Base-by-base conservation (phyloP, 176 grass and related monocot species). In the Melocanna baccifera region DNA sequence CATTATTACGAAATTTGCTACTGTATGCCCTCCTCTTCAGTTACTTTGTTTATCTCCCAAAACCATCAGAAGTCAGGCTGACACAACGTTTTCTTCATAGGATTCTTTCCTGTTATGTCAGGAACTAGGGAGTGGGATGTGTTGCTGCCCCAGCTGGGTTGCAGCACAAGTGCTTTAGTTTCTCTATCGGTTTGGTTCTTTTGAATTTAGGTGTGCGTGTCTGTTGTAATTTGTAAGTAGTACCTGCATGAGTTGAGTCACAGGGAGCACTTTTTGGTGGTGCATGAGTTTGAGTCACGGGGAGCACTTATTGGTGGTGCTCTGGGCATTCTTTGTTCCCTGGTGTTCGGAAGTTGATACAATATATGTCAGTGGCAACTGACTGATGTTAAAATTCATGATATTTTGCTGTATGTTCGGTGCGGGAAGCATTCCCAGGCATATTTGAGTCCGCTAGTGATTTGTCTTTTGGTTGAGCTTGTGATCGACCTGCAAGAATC, bases 211-310 rank as follows among this genome's bases (percentile, higher is more conserved):
- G 57, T 1, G 30, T 11, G 28, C 0, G 67, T 56, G 62, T 55
- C 13, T 82, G 65, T 90, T 90, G 78, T 90, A 77, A 45, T 81
- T 12, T 89, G 87, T 86, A 86, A 59, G 79, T 83, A 73, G 67
- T 55, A 23, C 16, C 39, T 48, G 64, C n/a, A 26, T 69, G 22
- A 42, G 52, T 34, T 62, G 34, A 36, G 62, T 45, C 43, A 45
- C 12, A 45, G 43, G 11, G 43, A 45, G 43, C 39, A 40, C 39
- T 40, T 40, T 40, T 40, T 40, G 39, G 39, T 40, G 39, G 39
- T 40, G 39, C 39, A 5, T 41, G 40, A 41, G 40, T 41, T 39
- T 7, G 50, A 12, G 62, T 25, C 3, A 26, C 20, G 22, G 41
- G 34, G 71, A 71, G 45, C 53, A 20, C 41, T 71, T 15, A 82